Base-by-base conservation (phyloP, 495 filamentous ascomycete species). In the Penicillium soppii region DNA sequence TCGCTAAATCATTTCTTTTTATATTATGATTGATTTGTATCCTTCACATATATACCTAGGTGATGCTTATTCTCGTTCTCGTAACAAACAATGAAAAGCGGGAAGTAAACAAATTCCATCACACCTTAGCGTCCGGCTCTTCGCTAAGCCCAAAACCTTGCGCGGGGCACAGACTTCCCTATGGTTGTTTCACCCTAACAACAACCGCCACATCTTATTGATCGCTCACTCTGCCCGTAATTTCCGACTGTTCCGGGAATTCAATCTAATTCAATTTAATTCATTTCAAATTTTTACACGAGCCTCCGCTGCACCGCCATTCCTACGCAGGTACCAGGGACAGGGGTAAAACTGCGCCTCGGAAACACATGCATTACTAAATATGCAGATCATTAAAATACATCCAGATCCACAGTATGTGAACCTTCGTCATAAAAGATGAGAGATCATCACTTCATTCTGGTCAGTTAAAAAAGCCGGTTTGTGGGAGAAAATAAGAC, bases 181-280 rank as follows among this genome's bases (percentile, higher is more conserved):
- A 19, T 33, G 39, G 39, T 15, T 35, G 48, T 51, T 51, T 51
- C 48, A 51, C 48, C 38, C 29, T 51, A 27, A 21, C 15, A n/a
- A 16, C n/a, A 27, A 40, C 47, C 17, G 47, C 36, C 47, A 33
- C 36, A 41, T 49, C 16, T 41, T 30, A 51, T 51, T 51, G 47
- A 40, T 49, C 17, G 21, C 10, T 35, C 27, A 33, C 35, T 2
- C 16, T 20, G 27, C 27, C 35, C 35, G 46, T 49, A 51, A 51
- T 51, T 37, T 51, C 48, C 48, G 48, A 33, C 5, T 9, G 15
- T 51, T 38, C 48, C 48, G 48, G 22, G n/a, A 17, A 39, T 39
- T 33, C 37, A 15, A n/a, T 41, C 32, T 49, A 26, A 49, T 30
- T 49, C 35, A 22, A 49, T 40, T 16, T 23, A 9, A 19, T 16